These are phyloP conservation scores for Magnolia sinica DNA, from an alignment of 164 flowering plant genomes.

Conservation along the genomic window DNA sequence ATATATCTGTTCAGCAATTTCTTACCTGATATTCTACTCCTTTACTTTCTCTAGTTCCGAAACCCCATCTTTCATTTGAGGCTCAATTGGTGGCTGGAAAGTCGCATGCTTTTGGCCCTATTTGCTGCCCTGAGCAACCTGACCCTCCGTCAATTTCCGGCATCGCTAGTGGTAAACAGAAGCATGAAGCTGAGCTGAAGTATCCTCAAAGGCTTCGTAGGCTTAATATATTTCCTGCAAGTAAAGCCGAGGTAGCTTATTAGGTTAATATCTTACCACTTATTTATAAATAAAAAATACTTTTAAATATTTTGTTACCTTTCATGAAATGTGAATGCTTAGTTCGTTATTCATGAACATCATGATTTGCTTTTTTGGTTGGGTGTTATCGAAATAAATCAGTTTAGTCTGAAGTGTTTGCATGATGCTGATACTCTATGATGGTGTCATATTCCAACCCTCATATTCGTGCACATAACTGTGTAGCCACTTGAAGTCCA, in stretches of 20 bases:
- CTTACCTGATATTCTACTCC: not conserved
- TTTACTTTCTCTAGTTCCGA: constrained; percentile 54
- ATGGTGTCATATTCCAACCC: no score
- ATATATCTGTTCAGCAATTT: not conserved
- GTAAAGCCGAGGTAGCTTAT: constrained; percentile 66
- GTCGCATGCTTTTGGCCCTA: constrained; percentile 72
- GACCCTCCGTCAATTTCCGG: constrained; percentile 32
- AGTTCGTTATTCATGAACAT: no score
- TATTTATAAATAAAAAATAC: not conserved
- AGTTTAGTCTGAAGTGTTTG: no score
- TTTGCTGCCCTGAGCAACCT: constrained; percentile 78
- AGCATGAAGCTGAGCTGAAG: constrained; percentile 77
- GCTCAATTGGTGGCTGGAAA: constrained; percentile 92
- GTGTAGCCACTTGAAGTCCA: no score
- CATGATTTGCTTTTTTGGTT: no score
- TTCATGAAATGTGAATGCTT: no score
- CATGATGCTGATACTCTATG: no score
- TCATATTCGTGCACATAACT: no score
- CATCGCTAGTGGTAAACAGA: constrained; percentile 63
- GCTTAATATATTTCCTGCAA: constrained; percentile 80
- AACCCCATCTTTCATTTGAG: constrained; percentile 93
- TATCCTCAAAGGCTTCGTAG: constrained; percentile 87
- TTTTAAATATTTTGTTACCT: no score
- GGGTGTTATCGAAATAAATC: no score
- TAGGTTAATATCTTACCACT: constrained; percentile 1